Percentiles rank a stretch among this genome's conserved stretches.
phyloP scores from a whole-genome alignment of 2,329 filamentous ascomycete species.

The Diaporthe longicolla region DNA sequence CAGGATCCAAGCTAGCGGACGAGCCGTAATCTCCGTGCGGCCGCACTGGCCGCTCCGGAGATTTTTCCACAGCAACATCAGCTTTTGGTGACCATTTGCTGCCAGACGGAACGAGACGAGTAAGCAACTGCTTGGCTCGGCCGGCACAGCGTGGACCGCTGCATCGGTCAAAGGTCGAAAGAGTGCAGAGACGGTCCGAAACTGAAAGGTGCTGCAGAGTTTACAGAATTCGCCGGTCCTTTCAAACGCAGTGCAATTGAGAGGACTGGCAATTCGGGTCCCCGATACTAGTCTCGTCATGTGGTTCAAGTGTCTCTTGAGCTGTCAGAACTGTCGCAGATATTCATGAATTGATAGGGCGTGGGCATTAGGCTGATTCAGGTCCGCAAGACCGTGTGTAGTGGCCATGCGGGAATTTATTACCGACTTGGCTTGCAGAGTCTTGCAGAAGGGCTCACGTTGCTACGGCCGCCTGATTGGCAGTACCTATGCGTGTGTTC shows the following conservation, averaged over 20 bases:
- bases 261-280: not conserved
- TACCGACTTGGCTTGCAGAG: not conserved
- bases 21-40: constrained; percentile 16
- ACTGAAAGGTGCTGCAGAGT: not conserved
- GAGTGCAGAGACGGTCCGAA: not conserved
- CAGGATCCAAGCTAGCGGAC: not conserved
- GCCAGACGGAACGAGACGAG: not conserved
- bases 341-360: too few species aligned
- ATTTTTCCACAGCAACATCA: not conserved
- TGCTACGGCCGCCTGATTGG: not conserved
- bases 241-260: too few species aligned
- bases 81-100: not conserved
- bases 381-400: not conserved
- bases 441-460: not conserved
- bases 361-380: not conserved
- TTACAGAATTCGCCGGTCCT: not conserved
- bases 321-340: not conserved
- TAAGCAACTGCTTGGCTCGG: not conserved
- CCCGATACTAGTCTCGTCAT: not conserved
- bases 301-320: not conserved
- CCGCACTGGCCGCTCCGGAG: constrained; percentile 32
- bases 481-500: constrained; percentile 42
- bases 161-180: not conserved
- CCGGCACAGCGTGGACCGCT: not conserved
- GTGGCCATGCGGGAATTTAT: not conserved